Conservation (phyloP, 164 flowering plant genomes). For the Vitis cinerea region DNA sequence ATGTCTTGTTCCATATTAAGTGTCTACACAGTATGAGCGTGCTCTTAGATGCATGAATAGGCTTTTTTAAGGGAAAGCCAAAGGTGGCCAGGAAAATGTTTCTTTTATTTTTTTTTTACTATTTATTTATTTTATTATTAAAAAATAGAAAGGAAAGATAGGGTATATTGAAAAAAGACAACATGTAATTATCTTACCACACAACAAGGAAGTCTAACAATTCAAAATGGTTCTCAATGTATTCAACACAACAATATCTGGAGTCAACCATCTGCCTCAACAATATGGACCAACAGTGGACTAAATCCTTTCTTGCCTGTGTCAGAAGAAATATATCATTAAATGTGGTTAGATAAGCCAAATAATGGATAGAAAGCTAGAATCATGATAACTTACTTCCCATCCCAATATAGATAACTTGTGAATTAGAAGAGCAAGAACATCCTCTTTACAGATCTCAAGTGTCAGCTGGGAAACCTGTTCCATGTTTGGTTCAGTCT, state of each 20-base stretch:
- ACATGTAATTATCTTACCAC: conserved; percentile 47
- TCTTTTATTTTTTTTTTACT: no score
- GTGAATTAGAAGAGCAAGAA: conserved; percentile 73
- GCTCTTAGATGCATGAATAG: no score
- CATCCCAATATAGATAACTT: conserved; percentile 78
- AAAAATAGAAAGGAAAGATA: not conserved
- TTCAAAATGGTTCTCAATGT: conserved; percentile 80
- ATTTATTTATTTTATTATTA: no score
- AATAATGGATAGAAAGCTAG: not conserved
- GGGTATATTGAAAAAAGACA: not conserved
- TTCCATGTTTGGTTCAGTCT: conserved; percentile 72
- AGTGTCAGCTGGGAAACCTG: conserved; percentile 64
- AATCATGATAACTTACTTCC: conserved; percentile 64
- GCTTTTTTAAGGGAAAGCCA: no score
- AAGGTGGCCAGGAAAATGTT: no score
- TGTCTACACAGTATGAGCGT: no score
- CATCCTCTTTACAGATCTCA: conserved; percentile 87
- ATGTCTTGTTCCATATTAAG: no score
- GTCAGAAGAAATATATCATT: conserved; percentile 13
- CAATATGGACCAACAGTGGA: conserved; percentile 86
- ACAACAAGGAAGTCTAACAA: conserved; percentile 90
- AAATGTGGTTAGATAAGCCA: not conserved
- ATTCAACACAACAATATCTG: conserved; percentile 69
- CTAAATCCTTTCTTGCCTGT: conserved; percentile 94
- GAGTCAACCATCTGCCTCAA: conserved; percentile 79